Conservation (phyloP, 225 moss, liverwort and hornwort species). For the Physcomitrium patens region DNA sequence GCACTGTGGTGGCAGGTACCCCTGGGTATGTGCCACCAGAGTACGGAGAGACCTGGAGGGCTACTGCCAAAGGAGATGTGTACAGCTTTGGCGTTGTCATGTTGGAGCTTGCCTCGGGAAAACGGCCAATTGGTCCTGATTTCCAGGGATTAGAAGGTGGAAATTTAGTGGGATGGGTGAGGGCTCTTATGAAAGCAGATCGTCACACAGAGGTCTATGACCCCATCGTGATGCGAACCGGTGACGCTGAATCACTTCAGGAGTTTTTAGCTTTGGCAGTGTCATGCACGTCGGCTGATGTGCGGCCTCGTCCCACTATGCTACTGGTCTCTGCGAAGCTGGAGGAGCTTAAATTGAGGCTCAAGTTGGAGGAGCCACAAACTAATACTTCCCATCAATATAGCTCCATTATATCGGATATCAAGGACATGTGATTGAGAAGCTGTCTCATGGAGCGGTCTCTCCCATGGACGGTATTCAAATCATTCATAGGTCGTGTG, state of each 20-base stretch:
- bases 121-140: constrained; percentile 50
- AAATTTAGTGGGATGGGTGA: constrained; percentile 54
- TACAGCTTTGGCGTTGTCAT: constrained; percentile 88
- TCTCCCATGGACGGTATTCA: no score
- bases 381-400: constrained; percentile 3
- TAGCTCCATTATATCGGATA: constrained; percentile 12
- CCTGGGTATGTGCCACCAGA: constrained; percentile 69
- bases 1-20: constrained; percentile 58
- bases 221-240: constrained; percentile 26
- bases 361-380: background rate
- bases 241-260: constrained; percentile 16
- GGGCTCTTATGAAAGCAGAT: constrained; percentile 20
- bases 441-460: no score
- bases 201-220: constrained; percentile 41
- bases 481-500: no score
- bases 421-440: background rate
- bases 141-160: constrained; percentile 48
- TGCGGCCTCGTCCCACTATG: constrained; percentile 47
- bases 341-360: constrained; percentile 39
- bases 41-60: constrained; percentile 78
- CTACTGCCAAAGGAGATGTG: constrained; percentile 79
- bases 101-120: constrained; percentile 71
- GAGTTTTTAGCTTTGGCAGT: constrained; percentile 41
- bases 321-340: constrained; percentile 38
- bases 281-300: constrained; percentile 34